These are phyloP conservation scores for Quercus engelmannii DNA, from an alignment of 306 rosid genomes.

Conservation along the genomic window DNA sequence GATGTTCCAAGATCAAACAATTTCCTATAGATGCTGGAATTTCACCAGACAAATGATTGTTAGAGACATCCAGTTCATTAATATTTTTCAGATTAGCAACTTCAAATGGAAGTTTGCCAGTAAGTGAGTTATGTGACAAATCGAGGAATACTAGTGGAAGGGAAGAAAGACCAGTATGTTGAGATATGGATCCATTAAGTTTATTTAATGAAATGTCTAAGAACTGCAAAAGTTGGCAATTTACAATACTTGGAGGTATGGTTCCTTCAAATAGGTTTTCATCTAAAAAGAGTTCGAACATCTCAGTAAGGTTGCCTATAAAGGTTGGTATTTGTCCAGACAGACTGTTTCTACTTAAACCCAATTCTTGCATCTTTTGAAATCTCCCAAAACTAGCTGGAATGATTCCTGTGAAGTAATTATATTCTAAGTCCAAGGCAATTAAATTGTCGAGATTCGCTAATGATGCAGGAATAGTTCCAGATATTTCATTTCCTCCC, in stretches of 20 bases:
- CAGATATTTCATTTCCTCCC: constrained; percentile 3
- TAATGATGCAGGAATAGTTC: constrained; percentile 3
- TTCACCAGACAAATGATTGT: constrained; percentile 19
- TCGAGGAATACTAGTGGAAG: no score
- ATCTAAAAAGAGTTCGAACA: accelerated
- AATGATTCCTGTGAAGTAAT: constrained; percentile 15
- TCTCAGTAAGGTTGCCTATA: no score
- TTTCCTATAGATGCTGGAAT: constrained; percentile 29
- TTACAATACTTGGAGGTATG: no score
- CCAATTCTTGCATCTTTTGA: neutral
- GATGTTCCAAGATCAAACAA: constrained; percentile 24
- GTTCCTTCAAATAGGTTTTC: no score
- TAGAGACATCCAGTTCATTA: constrained; percentile 16
- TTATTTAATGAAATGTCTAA: no score
- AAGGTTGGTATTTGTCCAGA: no score
- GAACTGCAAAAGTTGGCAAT: no score
- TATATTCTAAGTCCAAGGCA: neutral
- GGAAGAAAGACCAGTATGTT: neutral
- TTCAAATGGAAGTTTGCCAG: neutral
- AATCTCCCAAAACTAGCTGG: constrained; percentile 27
- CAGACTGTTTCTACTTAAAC: neutral
- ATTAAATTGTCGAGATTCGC: constrained; percentile 14
- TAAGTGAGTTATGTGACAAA: no score
- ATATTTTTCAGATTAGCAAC: constrained; percentile 14
- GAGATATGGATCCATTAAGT: no score